Evolutionary conservation across 2,329 filamentous ascomycete species (phyloP).

Genomic region (Hymenoscyphus occultus): DNA sequence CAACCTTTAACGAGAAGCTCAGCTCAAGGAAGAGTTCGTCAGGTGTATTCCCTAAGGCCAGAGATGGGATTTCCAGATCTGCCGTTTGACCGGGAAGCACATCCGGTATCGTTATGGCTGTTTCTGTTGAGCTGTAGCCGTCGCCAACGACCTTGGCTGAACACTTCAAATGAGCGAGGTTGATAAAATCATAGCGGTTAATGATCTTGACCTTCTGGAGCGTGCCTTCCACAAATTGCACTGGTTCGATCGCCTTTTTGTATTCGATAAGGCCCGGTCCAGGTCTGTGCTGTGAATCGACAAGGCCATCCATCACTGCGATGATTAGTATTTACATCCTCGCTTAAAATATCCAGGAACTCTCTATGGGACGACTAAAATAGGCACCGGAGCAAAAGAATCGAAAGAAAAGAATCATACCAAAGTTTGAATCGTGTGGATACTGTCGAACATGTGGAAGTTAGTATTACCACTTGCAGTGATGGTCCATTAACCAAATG

Average conservation of each 20-base stretch:
- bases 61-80: slow-evolving; percentile 7
- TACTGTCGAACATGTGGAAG: slow-evolving; percentile 8
- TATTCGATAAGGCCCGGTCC: slow-evolving; percentile 55
- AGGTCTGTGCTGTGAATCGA: slow-evolving; percentile 52
- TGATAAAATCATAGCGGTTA: slow-evolving; percentile 53
- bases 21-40: slow-evolving; percentile 47
- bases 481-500: too few relatives aligned
- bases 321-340: too few relatives aligned
- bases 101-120: not conserved
- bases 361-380: too few relatives aligned
- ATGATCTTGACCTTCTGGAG: slow-evolving; percentile 37
- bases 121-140: not conserved
- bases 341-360: too few relatives aligned
- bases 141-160: slow-evolving; percentile 9
- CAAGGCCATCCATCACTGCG: slow-evolving; percentile 50
- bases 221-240: slow-evolving; percentile 41
- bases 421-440: slow-evolving; percentile 36
- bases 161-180: slow-evolving; percentile 46
- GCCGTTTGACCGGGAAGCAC: slow-evolving; percentile 1
- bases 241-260: slow-evolving; percentile 57
- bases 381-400: too few relatives aligned
- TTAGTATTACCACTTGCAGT: too few relatives aligned
- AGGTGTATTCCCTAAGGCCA: slow-evolving; percentile 26
- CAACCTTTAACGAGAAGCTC: slow-evolving; percentile 43
- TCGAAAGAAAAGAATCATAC: too few relatives aligned